These are phyloP conservation scores for Vitis riparia DNA, from an alignment of 164 flowering plant genomes.

Conservation along the genomic window DNA sequence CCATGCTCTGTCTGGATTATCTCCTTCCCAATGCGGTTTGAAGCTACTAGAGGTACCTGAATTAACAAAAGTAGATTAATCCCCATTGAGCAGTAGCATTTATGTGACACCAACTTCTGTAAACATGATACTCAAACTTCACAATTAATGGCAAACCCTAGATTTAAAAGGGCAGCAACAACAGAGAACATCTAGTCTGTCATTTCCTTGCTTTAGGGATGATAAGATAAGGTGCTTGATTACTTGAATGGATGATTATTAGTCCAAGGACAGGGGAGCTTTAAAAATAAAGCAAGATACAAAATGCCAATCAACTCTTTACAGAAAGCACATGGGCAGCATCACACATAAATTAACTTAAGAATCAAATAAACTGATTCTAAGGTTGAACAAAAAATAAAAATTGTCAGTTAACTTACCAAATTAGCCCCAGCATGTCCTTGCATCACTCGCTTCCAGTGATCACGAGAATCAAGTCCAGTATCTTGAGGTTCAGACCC, in stretches of 20 bases:
- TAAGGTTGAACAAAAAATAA: background rate
- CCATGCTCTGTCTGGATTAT: conserved; percentile 88
- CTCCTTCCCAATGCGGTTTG: conserved; percentile 95
- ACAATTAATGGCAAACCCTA: background rate
- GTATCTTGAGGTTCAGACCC: conserved; percentile 97
- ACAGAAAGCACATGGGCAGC: background rate
- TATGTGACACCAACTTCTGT: background rate
- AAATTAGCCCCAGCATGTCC: conserved; percentile 99
- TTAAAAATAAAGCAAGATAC: background rate
- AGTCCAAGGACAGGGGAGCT: no score
- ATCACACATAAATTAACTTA: background rate
- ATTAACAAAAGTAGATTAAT: conserved; percentile 1
- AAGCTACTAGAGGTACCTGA: conserved; percentile 93
- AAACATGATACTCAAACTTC: background rate
- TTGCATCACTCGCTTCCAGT: conserved; percentile 98
- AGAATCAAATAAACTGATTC: conserved; percentile 4
- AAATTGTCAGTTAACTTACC: conserved; percentile 36
- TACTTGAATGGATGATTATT: no score
- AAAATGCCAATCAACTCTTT: background rate
- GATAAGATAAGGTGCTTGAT: no score
- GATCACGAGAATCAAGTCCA: conserved; percentile 92
- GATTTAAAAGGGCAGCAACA: no score
- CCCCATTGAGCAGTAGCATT: background rate
- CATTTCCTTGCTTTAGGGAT: no score
- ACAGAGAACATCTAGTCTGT: no score